Evolutionary conservation across 768 basidiomycete species (phyloP), one percentile per base, ranked within the genome.

Genomic region (Tubosaeta sp.): DNA sequence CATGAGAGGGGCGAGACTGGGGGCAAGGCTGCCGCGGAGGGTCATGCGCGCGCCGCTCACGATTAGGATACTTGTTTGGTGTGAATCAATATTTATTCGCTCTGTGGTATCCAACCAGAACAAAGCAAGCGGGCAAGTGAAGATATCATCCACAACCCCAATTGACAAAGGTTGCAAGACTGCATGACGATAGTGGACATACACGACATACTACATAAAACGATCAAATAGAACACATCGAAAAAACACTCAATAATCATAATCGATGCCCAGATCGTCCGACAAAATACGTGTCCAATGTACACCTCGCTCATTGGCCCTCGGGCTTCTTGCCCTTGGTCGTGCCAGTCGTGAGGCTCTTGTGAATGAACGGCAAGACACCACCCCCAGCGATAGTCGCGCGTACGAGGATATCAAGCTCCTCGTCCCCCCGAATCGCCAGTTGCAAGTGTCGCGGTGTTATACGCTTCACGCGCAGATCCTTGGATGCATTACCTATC

Each of bases 341-440:
- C 40, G 72, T 74, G 22, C 72, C 69, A 1, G 60, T 61, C 3
- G 87, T 90, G 52, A 92, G 76, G 55, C 77, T 82, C 78, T 90
- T 90, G 78, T 92, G 90, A 57, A 92, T 91, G 73, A 91, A 92
- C 18, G 90, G 90, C 53, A 91, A 64, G 3, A 91, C 90, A 67
- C 90, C 89, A 65, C 89, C 89, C 36, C 90, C 89, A 12, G 94
- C 91, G 61, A 96, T 95, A 4, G 94, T 96, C 4, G 94, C 94
- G 48, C 86, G 83, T 25, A 98, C 93, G 52, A 98, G 83, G 16
- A 83, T 87, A 66, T 97, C 94, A n/a, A 97, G 84, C 65, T 97
- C 94, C 69, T 96, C 94, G 69, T 98, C 94, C 30, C 94, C 94
- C 54, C 94, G 87, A 57, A 98, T 97, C 24, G 94, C 94, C 25